Evolutionary conservation across 192 early-diverging fungal species (phyloP).

Genomic region (Mortierella alpina): DNA sequence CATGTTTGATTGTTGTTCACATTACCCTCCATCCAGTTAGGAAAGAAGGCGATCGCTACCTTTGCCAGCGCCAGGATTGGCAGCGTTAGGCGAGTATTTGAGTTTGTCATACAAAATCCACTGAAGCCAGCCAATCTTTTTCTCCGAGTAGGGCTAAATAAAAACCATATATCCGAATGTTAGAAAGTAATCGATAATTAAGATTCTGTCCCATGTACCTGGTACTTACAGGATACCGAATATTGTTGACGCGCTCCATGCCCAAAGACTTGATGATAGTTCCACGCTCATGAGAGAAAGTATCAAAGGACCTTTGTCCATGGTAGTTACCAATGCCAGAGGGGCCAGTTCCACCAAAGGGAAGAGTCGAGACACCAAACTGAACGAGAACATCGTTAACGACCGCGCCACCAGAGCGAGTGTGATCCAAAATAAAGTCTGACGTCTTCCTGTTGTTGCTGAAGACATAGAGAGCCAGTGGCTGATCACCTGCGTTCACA

Average conservation of each 20-base stretch:
- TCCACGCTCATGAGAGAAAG: constrained; percentile 82
- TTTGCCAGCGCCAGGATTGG: constrained; percentile 29
- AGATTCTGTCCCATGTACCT: neutral
- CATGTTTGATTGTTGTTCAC: no score
- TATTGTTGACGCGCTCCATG: constrained; percentile 43
- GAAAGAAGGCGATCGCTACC: constrained; percentile 7
- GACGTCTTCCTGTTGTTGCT: constrained; percentile 59
- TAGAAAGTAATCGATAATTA: neutral
- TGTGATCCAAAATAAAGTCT: constrained; percentile 71
- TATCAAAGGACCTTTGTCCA: constrained; percentile 79
- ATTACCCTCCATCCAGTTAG: neutral
- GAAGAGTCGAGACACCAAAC: constrained; percentile 64
- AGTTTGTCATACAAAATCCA: constrained; percentile 26
- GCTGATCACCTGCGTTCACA: constrained; percentile 74
- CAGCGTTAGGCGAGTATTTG: constrained; percentile 26
- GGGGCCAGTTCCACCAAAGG: constrained; percentile 89
- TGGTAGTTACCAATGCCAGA: constrained; percentile 92
- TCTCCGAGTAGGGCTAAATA: constrained; percentile 39
- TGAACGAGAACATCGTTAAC: constrained; percentile 88
- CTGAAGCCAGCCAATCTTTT: constrained; percentile 33
- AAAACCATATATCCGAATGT: neutral
- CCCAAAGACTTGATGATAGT: constrained; percentile 63
- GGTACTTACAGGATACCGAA: constrained; percentile 46
- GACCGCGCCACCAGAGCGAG: constrained; percentile 78
- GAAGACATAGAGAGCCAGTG: constrained; percentile 87